Base-by-base conservation (phyloP, 108 stramenopile species). In the Fistulifera pelliculosa region DNA sequence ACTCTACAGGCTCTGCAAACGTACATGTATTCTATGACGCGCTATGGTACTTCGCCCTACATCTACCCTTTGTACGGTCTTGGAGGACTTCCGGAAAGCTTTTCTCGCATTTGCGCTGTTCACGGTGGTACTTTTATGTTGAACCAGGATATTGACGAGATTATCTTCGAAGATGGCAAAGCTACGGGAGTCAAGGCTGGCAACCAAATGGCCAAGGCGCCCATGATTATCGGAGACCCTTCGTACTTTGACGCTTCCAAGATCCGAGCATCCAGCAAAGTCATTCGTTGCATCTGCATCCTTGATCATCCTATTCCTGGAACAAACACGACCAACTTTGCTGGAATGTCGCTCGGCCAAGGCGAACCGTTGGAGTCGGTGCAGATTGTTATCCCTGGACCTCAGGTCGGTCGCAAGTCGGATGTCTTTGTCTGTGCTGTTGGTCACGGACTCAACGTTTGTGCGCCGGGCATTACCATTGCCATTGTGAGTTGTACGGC, bases 81-180 rank as follows among this genome's bases (percentile, higher is more conserved):
- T 49, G 95, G 96, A 22, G 93, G 95, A 18, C 81, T 99, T 38
- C 99, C 99, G 14, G 99, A 99, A 74, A 95, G 95, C 42, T 99
- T 99, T 67, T 96, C 94, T 47, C 92, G 99, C 38, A 84, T 98
- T 43, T 96, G 95, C 64, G 99, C 99, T 25, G 93, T 99, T 60
- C 93, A 97, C 62, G 99, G 97, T 27, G 97, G 97, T 64, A 97
- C 96, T 44, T 97, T 99, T 74, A 99, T 99, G 97, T 85, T 99
- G 41, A 93, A 97, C 66, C 89, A 84, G 43, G 94, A 95, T 58
- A 84, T 99, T 40, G 94, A 99, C 59, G 96, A 98, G 70, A 85
- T 99, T 62, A 47, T 96, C 39, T 85, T 83, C 64, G 80, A 72
- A 19, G 71, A 76, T 23, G 97, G 97, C 17, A 69, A 88, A 55